Percentiles rank a stretch among this genome's conserved stretches.
These are phyloP conservation scores for Quercus cerris DNA, from an alignment of 306 rosid genomes.

Conservation along the genomic window DNA sequence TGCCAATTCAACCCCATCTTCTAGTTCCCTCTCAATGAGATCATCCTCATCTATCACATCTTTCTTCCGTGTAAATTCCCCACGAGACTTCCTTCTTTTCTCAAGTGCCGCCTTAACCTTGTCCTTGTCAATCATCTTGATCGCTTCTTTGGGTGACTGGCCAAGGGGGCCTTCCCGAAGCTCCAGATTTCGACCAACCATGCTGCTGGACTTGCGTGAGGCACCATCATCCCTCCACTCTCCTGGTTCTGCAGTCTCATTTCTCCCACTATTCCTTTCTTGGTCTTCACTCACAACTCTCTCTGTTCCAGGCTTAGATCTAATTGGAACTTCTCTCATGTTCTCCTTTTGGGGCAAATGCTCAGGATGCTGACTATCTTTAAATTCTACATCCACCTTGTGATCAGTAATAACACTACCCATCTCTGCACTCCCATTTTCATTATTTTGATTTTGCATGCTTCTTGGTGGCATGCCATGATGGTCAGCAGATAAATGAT, in stretches of 20 bases:
- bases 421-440: slow-evolving; percentile 55
- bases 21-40: slow-evolving; percentile 91
- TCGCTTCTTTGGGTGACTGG: slow-evolving; percentile 75
- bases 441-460: slow-evolving; percentile 51
- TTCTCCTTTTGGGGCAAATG: slow-evolving; percentile 42
- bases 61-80: slow-evolving; percentile 58
- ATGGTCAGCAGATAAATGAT: slow-evolving; percentile 46
- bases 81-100: slow-evolving; percentile 80
- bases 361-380: slow-evolving; percentile 45
- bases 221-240: slow-evolving; percentile 63
- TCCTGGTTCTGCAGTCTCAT: slow-evolving; percentile 50
- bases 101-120: slow-evolving; percentile 92
- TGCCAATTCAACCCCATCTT: slow-evolving; percentile 89
- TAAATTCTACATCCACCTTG: slow-evolving; percentile 53
- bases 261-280: slow-evolving; percentile 45
- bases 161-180: slow-evolving; percentile 43
- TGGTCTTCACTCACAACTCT: slow-evolving; percentile 47
- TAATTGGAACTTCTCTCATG: slow-evolving; percentile 43
- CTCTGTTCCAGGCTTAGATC: slow-evolving; percentile 40
- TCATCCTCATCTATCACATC: slow-evolving; percentile 94
- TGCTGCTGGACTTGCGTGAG: slow-evolving; percentile 6
- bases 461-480: slow-evolving; percentile 45
- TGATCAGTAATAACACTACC: slow-evolving; percentile 32
- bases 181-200: slow-evolving; percentile 47
- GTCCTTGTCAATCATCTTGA: slow-evolving; percentile 77